These are phyloP conservation scores for Petunia axillaris DNA, from an alignment of 257 asterid genomes.

Conservation along the genomic window DNA sequence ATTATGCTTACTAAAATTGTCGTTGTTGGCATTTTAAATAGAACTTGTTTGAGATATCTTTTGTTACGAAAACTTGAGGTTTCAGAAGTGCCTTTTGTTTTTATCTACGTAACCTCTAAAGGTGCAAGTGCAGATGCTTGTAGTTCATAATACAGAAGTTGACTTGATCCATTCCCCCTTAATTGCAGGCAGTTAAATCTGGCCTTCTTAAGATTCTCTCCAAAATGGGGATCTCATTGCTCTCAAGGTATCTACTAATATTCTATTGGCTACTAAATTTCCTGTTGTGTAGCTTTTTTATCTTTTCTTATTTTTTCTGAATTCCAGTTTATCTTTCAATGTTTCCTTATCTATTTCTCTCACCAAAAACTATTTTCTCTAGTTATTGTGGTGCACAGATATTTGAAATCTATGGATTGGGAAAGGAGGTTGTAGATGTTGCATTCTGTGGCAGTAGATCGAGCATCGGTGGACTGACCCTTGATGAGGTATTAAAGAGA, in stretches of 20 bases:
- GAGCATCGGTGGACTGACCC: constrained; percentile 89
- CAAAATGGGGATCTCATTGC: constrained; percentile 98
- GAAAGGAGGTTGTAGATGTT: constrained; percentile 74
- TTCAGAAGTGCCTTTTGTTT: constrained; percentile 20
- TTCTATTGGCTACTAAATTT: background rate
- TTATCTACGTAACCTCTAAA: constrained; percentile 2
- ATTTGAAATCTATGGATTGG: constrained; percentile 95
- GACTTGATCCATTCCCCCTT: constrained; percentile 23
- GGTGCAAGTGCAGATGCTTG: constrained; percentile 21
- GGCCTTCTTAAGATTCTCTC: constrained; percentile 96
- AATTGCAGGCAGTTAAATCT: constrained; percentile 77
- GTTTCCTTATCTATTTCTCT: constrained; percentile 29
- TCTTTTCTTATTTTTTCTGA: constrained; percentile 22
- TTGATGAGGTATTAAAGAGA: constrained; percentile 81
- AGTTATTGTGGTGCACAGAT: constrained; percentile 99
- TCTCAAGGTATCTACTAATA: constrained; percentile 68
- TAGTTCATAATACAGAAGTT: background rate
- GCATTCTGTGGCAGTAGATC: constrained; percentile 95
- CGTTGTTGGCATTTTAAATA: constrained; percentile 7
- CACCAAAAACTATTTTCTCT: constrained; percentile 38
- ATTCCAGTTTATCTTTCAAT: constrained; percentile 28
- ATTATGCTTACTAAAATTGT: constrained; percentile 14
- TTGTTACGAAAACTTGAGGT: constrained; percentile 8
- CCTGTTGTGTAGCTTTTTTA: constrained; percentile 24
- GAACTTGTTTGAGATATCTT: background rate